Conservation (phyloP, 805 yeast species). For the Priceomyces carsonii region DNA sequence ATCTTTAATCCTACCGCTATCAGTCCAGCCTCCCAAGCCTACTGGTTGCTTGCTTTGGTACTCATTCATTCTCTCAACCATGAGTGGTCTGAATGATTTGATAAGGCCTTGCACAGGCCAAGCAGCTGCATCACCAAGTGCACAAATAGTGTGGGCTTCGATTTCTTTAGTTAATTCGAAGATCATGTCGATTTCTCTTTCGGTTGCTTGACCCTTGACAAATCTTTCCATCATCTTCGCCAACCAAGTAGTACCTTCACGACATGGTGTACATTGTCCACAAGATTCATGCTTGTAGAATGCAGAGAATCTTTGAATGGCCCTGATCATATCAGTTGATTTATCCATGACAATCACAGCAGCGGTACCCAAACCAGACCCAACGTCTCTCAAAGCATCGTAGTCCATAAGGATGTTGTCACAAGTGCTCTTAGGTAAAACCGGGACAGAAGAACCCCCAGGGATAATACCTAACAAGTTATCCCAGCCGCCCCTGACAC, state of each 20-base stretch:
- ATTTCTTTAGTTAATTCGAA: constrained; percentile 82
- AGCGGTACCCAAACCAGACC: constrained; percentile 89
- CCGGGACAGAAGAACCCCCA: constrained; percentile 88
- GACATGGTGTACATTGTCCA: constrained; percentile 94
- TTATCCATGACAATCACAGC: constrained; percentile 92
- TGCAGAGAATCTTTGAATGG: constrained; percentile 80
- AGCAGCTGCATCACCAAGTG: constrained; percentile 89
- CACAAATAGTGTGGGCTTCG: constrained; percentile 92
- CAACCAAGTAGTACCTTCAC: constrained; percentile 91
- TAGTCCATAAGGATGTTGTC: constrained; percentile 79
- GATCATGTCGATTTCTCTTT: constrained; percentile 81
- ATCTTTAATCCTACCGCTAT: constrained; percentile 54
- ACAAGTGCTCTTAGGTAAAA: constrained; percentile 67
- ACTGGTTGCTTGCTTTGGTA: constrained; percentile 52
- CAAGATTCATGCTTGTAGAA: constrained; percentile 92
- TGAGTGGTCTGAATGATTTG: constrained; percentile 79
- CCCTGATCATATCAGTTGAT: constrained; percentile 79
- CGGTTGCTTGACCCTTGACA: constrained; percentile 74
- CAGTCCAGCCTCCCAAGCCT: constrained; percentile 77
- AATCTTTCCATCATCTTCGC: constrained; percentile 83
- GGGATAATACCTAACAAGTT: constrained; percentile 85
- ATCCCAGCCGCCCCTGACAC: constrained; percentile 92
- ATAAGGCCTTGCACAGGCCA: constrained; percentile 93
- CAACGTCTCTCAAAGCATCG: constrained; percentile 81
- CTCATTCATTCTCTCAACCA: constrained; percentile 72